Evolutionary conservation across 495 filamentous ascomycete species (phyloP).

Genomic region (Pyrenopolyporus hunteri): DNA sequence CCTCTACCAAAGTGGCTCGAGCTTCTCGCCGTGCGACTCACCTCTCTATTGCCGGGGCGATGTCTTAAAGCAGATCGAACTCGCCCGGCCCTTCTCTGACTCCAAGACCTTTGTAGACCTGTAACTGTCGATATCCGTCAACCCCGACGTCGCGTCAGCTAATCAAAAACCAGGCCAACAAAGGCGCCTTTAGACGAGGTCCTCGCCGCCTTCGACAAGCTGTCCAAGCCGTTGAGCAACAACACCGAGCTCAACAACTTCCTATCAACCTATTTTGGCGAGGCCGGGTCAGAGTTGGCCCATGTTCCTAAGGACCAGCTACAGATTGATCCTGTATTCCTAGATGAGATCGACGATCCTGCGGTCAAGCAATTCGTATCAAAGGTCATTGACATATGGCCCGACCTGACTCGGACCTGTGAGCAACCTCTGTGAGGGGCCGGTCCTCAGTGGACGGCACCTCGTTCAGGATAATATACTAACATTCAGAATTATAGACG

Average conservation of each 20-base stretch:
- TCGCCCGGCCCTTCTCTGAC: constrained; percentile 55
- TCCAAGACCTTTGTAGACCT: constrained; percentile 61
- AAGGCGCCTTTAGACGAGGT: constrained; percentile 53
- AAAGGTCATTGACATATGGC: constrained; percentile 60
- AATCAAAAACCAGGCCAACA: constrained; percentile 48
- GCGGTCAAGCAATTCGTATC: constrained; percentile 53
- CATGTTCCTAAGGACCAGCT: constrained; percentile 49
- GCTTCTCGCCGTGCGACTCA: constrained; percentile 55
- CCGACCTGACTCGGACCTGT: constrained; percentile 54
- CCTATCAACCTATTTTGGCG: constrained; percentile 51
- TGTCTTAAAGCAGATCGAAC: constrained; percentile 53
- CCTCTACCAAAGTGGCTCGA: constrained; percentile 54
- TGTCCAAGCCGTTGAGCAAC: constrained; percentile 54
- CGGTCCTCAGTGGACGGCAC: neutral
- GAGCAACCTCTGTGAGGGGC: neutral
- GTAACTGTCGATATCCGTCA: constrained; percentile 39
- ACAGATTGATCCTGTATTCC: constrained; percentile 49
- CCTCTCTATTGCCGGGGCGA: constrained; percentile 58
- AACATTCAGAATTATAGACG: constrained; percentile 29
- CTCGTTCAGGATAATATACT: neutral
- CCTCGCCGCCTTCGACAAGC: constrained; percentile 49
- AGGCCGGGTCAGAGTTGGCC: constrained; percentile 55
- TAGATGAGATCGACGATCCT: constrained; percentile 49
- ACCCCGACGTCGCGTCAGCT: neutral
- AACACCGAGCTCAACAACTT: constrained; percentile 55